phyloP scores from a whole-genome alignment of 106 monocot genomes.

The Dioscorea dumetorum region DNA sequence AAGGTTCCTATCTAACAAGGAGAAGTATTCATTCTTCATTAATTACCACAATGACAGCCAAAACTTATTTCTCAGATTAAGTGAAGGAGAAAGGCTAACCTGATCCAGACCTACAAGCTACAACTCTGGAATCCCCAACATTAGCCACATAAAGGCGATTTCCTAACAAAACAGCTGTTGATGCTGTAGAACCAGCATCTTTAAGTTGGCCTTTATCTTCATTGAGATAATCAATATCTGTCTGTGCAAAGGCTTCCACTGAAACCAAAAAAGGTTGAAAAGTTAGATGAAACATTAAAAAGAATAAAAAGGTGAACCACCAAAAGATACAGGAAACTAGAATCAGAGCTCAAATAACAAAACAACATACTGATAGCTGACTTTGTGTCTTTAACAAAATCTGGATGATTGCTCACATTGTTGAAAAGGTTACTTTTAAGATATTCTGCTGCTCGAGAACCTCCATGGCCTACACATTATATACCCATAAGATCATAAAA shows the following conservation, averaged over 20 bases:
- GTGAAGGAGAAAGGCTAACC: constrained; percentile 17
- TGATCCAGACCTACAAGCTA: constrained; percentile 49
- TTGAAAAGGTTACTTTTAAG: constrained; percentile 60
- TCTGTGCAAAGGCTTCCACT: constrained; percentile 60
- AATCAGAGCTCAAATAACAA: constrained; percentile 8
- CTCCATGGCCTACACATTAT: constrained; percentile 50
- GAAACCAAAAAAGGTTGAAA: constrained; percentile 15
- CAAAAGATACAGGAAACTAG: background rate
- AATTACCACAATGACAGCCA: too few species aligned
- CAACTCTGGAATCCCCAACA: constrained; percentile 80
- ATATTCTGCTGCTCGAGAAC: constrained; percentile 51
- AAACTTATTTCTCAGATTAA: too few species aligned
- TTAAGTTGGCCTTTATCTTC: constrained; percentile 32
- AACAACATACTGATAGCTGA: constrained; percentile 64
- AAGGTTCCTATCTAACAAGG: too few species aligned
- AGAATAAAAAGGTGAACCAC: background rate
- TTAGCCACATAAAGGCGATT: constrained; percentile 63
- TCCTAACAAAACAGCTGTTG: constrained; percentile 55
- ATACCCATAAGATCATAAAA: too few species aligned
- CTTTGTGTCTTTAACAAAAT: constrained; percentile 54
- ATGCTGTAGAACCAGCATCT: constrained; percentile 79
- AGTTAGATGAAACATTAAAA: background rate
- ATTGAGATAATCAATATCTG: constrained; percentile 46
- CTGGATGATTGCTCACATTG: constrained; percentile 59
- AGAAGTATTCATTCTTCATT: too few species aligned